Evolutionary conservation across 768 basidiomycete species (phyloP).

Genomic region (Dioszegia crocea): DNA sequence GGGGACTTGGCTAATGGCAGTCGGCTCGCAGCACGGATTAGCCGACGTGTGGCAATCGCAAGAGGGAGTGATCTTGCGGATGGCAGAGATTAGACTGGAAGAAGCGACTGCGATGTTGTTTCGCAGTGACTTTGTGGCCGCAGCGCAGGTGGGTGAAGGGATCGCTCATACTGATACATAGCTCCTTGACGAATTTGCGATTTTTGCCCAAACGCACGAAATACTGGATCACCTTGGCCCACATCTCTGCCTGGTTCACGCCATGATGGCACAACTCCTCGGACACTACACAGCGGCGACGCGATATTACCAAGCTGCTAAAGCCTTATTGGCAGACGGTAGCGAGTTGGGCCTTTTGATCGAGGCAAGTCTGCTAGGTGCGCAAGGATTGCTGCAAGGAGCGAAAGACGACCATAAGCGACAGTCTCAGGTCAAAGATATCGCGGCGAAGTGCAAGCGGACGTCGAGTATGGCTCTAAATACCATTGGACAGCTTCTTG

Average conservation of each 20-base stretch:
- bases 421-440: constrained; percentile 3
- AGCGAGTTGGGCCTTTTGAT: constrained; percentile 30
- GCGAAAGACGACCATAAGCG: constrained; percentile 5
- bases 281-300: constrained; percentile 14
- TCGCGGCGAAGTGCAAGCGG: constrained; percentile 17
- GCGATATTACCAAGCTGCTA: constrained; percentile 26
- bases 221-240: constrained; percentile 21
- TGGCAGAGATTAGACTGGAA: constrained; percentile 33
- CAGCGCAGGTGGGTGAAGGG: constrained; percentile 17
- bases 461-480: constrained; percentile 25
- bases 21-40: constrained; percentile 16
- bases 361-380: constrained; percentile 25
- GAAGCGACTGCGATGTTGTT: constrained; percentile 20
- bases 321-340: constrained; percentile 8
- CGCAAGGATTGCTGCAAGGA: neutral
- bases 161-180: neutral
- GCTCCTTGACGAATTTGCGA: constrained; percentile 1
- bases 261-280: constrained; percentile 27
- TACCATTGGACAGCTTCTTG: constrained; percentile 24
- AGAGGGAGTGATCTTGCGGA: constrained; percentile 11
- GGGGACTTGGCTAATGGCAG: constrained; percentile 10
- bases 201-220: constrained; percentile 9
- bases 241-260: constrained; percentile 34
- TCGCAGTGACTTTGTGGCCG: constrained; percentile 18
- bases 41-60: constrained; percentile 5